Evolutionary conservation across 169 alveolate species (phyloP).

Genomic region (Perkinsus marinus): DNA sequence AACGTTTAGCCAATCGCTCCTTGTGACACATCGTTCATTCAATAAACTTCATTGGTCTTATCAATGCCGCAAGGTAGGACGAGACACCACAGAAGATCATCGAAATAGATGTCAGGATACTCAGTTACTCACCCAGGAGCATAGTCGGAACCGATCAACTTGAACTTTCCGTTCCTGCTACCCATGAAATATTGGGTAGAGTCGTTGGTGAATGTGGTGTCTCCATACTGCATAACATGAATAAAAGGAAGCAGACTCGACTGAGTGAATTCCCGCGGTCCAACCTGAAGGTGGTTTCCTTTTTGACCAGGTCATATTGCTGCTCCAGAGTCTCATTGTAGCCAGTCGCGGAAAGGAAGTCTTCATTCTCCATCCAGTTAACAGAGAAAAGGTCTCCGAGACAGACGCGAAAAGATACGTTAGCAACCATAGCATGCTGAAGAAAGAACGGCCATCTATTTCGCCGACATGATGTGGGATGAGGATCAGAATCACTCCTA

Average conservation of each 20-base stretch:
- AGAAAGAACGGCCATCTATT: not conserved
- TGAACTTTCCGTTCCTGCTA: not conserved
- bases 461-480: too few relatives aligned
- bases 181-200: not conserved
- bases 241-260: constrained; percentile 1
- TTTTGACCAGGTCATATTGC: constrained; percentile 37
- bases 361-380: constrained; percentile 19
- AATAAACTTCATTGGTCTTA: too few relatives aligned
- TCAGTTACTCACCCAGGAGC: not conserved
- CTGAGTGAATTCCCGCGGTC: not conserved
- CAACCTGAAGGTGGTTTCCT: constrained; percentile 3
- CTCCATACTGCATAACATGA: constrained; percentile 56
- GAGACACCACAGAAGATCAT: too few relatives aligned
- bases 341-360: constrained; percentile 33
- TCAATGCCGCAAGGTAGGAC: too few relatives aligned
- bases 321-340: constrained; percentile 34
- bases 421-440: constrained; percentile 42
- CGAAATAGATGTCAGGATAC: not conserved
- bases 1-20: too few relatives aligned
- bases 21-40: too few relatives aligned
- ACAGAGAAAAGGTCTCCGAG: constrained; percentile 36
- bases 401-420: constrained; percentile 43
- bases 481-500: too few relatives aligned
- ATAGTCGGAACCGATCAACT: not conserved
- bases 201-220: not conserved